Percentiles rank a stretch among this genome's conserved stretches.
Conservation (phyloP, 202 grass and related monocot species). For the Schoenoplectus triqueter region DNA sequence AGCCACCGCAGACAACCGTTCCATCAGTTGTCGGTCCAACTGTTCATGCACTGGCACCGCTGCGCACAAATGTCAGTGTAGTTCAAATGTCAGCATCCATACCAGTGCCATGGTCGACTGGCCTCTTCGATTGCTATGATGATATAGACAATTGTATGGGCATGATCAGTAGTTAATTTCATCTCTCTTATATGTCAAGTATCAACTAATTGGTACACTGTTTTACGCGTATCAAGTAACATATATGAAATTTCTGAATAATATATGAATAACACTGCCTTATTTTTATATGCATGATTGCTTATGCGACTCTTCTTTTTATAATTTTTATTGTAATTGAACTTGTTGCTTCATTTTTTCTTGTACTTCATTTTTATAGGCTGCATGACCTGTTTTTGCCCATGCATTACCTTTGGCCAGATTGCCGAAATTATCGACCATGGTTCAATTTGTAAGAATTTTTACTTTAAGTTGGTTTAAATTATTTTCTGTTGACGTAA, state of each 20-base stretch:
- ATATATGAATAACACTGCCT: background rate
- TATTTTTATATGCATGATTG: no score
- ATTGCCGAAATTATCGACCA: constrained; percentile 74
- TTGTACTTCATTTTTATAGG: constrained; percentile 41
- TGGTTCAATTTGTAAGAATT: constrained; percentile 51
- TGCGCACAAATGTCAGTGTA: background rate
- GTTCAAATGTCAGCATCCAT: background rate
- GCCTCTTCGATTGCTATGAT: constrained; percentile 37
- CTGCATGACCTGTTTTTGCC: constrained; percentile 75
- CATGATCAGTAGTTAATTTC: background rate
- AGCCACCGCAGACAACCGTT: background rate
- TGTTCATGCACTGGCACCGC: background rate
- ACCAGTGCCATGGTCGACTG: constrained; percentile 29
- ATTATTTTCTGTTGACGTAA: background rate
- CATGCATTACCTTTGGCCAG: constrained; percentile 87
- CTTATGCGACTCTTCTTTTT: background rate
- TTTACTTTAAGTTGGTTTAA: background rate
- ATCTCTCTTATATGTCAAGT: background rate
- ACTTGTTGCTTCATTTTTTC: background rate
- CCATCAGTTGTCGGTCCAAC: background rate
- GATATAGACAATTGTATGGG: constrained; percentile 39
- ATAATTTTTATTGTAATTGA: background rate
- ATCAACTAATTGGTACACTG: background rate
- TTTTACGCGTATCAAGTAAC: background rate
- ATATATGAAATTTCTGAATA: background rate